Conservation (phyloP, 2,329 filamentous ascomycete genomes). For the Colletotrichum magnum region DNA sequence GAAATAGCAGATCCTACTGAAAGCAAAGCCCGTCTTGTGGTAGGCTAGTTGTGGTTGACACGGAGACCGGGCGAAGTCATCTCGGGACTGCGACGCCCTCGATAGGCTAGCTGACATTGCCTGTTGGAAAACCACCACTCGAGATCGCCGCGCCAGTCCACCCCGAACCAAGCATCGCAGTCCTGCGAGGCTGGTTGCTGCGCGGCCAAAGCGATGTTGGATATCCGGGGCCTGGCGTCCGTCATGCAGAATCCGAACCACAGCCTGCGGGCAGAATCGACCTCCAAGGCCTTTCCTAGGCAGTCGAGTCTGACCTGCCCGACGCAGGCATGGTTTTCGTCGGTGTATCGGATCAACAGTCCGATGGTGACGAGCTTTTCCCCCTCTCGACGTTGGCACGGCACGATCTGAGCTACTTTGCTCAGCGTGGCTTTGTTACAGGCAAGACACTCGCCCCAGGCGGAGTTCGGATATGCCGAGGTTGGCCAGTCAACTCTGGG, state of each 20-base stretch:
- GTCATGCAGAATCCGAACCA: conserved; percentile 12
- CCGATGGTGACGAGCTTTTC: neutral
- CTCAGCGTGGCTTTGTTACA: conserved; percentile 9
- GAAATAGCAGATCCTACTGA: too few relatives aligned
- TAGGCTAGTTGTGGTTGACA: too few relatives aligned
- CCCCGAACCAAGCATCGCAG: conserved; percentile 11
- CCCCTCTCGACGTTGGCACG: neutral
- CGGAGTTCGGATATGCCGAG: too few relatives aligned
- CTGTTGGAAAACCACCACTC: conserved; percentile 19
- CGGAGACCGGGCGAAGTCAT: neutral
- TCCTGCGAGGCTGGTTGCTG: neutral
- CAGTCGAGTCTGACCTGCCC: conserved; percentile 4
- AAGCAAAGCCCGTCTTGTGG: too few relatives aligned
- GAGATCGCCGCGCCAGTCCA: conserved; percentile 11
- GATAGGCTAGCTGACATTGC: conserved; percentile 1
- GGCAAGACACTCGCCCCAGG: too few relatives aligned
- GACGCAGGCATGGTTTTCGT: neutral
- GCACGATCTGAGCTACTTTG: neutral
- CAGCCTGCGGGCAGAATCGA: neutral
- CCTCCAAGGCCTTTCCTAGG: neutral
- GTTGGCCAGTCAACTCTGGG: conserved; percentile 10
- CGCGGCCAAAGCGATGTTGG: neutral
- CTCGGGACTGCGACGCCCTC: conserved; percentile 1
- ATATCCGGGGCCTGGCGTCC: neutral
- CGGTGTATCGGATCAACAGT: neutral